Conservation (phyloP, 2,329 filamentous ascomycete species). For the Beauveria australis region DNA sequence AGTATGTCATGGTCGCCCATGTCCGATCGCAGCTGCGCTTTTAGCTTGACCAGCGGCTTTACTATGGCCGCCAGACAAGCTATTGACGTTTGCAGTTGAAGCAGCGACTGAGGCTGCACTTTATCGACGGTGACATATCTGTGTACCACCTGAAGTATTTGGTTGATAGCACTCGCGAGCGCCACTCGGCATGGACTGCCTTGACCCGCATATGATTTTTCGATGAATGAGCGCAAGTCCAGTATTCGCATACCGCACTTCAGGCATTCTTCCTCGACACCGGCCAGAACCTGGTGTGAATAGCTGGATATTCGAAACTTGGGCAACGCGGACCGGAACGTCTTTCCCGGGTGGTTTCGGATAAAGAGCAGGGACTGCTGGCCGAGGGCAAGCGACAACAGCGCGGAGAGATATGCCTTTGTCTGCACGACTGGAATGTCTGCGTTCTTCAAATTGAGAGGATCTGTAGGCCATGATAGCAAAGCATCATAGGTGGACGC, state of each 20-base stretch:
- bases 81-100: slow-evolving; percentile 45
- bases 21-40: slow-evolving; percentile 36
- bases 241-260: slow-evolving; percentile 40
- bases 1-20: slow-evolving; percentile 53
- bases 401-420: slow-evolving; percentile 43
- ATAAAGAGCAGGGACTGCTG: slow-evolving; percentile 63
- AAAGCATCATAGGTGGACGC: slow-evolving; percentile 58
- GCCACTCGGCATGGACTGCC: slow-evolving; percentile 41
- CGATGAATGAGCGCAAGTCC: slow-evolving; percentile 38
- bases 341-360: slow-evolving; percentile 44
- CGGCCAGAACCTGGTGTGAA: slow-evolving; percentile 39
- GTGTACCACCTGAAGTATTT: slow-evolving; percentile 41
- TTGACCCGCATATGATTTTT: slow-evolving; percentile 35
- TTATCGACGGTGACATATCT: slow-evolving; percentile 37
- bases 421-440: slow-evolving; percentile 37
- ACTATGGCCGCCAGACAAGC: slow-evolving; percentile 41
- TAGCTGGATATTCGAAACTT: slow-evolving; percentile 48
- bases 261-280: slow-evolving; percentile 38
- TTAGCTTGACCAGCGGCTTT: slow-evolving; percentile 41
- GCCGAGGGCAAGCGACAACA: slow-evolving; percentile 61
- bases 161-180: slow-evolving; percentile 40
- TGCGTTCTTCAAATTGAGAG: slow-evolving; percentile 28
- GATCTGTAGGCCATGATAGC: slow-evolving; percentile 34
- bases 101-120: slow-evolving; percentile 35
- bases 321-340: slow-evolving; percentile 42